Percentiles rank a stretch among this genome's conserved stretches.
These are phyloP conservation scores for Colletotrichum sublineola DNA, from an alignment of 2,329 filamentous ascomycete species.

Conservation along the genomic window DNA sequence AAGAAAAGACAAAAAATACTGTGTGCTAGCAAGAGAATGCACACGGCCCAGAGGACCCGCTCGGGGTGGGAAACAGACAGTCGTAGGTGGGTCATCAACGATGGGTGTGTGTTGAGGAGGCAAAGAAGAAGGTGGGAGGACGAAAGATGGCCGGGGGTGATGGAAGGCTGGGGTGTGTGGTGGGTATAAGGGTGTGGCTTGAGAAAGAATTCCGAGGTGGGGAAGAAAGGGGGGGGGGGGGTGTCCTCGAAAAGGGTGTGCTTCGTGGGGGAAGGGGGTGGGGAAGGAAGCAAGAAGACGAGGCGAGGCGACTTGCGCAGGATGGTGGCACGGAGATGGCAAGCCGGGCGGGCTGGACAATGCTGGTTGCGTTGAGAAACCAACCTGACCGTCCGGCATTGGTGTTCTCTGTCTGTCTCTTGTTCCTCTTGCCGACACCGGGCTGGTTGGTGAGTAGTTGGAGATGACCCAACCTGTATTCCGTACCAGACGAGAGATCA, in stretches of 20 bases:
- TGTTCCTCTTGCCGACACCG: neutral
- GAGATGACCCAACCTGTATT: neutral
- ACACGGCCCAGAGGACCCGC: neutral
- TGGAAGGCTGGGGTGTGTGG: slow-evolving; percentile 9
- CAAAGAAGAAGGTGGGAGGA: slow-evolving; percentile 8
- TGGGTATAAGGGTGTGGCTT: neutral
- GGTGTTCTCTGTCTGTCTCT: neutral
- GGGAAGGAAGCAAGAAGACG: slow-evolving; percentile 5
- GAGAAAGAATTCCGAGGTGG: neutral
- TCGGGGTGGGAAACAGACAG: neutral
- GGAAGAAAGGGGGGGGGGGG: neutral
- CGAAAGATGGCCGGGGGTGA: slow-evolving; percentile 19
- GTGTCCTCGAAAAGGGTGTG: neutral
- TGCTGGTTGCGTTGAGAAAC: slow-evolving; percentile 40
- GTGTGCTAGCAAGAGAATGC: neutral
- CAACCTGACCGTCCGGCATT: neutral
- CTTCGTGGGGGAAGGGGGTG: slow-evolving; percentile 1
- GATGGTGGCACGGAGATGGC: slow-evolving; percentile 41
- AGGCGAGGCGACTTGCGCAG: slow-evolving; percentile 31
- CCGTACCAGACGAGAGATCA: neutral
- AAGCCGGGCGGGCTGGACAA: slow-evolving; percentile 29
- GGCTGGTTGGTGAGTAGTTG: too few relatives aligned
- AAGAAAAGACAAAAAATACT: neutral
- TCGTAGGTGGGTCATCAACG: neutral
- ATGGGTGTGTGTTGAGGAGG: slow-evolving; percentile 13